These are phyloP conservation scores for Climacium dendroides DNA, from an alignment of 225 moss, liverwort and hornwort species.

Conservation along the genomic window DNA sequence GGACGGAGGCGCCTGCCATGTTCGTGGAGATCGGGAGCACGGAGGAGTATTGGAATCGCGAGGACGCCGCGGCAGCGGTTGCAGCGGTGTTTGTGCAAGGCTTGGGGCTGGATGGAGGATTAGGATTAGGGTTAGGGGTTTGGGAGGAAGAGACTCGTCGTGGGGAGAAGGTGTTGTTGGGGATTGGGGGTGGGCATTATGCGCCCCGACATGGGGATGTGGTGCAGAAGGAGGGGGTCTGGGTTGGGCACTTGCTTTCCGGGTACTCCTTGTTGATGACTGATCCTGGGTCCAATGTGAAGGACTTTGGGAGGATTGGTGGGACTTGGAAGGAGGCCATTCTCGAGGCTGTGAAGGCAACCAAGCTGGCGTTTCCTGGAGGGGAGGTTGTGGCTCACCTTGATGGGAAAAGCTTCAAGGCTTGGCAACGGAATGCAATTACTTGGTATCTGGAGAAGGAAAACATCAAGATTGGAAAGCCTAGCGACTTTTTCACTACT, in stretches of 20 bases:
- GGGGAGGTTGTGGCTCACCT: slow-evolving; percentile 70
- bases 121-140: slow-evolving; percentile 23
- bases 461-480: slow-evolving; percentile 48
- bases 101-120: slow-evolving; percentile 43
- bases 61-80: slow-evolving; percentile 59
- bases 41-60: slow-evolving; percentile 63
- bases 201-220: slow-evolving; percentile 76
- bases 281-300: slow-evolving; percentile 30
- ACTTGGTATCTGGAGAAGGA: slow-evolving; percentile 65
- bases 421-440: slow-evolving; percentile 80
- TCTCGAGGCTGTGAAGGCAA: slow-evolving; percentile 48
- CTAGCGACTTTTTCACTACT: slow-evolving; percentile 22
- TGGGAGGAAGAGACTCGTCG: slow-evolving; percentile 44
- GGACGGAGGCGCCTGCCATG: slow-evolving; percentile 71
- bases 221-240: slow-evolving; percentile 64
- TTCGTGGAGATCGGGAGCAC: slow-evolving; percentile 90
- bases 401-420: slow-evolving; percentile 82
- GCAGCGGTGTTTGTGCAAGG: slow-evolving; percentile 42
- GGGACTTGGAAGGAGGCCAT: slow-evolving; percentile 85
- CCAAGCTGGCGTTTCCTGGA: slow-evolving; percentile 59
- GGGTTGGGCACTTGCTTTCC: slow-evolving; percentile 88
- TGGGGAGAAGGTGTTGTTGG: slow-evolving; percentile 66
- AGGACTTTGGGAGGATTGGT: slow-evolving; percentile 29
- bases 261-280: slow-evolving; percentile 69
- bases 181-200: slow-evolving; percentile 90